phyloP scores from a whole-genome alignment of 768 basidiomycete species.

The Amylocystis lapponica region DNA sequence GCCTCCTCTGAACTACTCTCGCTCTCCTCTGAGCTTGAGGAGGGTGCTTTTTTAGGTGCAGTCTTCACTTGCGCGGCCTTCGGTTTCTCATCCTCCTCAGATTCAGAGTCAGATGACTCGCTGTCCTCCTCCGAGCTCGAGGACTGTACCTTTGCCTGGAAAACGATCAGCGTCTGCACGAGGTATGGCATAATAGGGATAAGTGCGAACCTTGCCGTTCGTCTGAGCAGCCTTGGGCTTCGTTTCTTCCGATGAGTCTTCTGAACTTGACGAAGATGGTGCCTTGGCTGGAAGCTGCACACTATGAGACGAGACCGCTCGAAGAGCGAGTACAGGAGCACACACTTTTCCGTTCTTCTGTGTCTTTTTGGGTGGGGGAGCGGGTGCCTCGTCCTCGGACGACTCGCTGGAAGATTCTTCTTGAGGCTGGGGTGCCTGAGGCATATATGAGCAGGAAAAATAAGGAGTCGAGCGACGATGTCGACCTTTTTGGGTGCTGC shows the following conservation, averaged over 20 bases:
- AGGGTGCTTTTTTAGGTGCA: slow-evolving; percentile 15
- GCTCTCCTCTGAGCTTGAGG: slow-evolving; percentile 16
- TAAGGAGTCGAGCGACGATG: neutral
- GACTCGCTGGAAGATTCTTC: slow-evolving; percentile 6
- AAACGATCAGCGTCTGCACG: neutral
- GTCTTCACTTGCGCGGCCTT: slow-evolving; percentile 31
- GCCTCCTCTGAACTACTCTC: slow-evolving; percentile 15
- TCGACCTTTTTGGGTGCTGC: slow-evolving; percentile 31
- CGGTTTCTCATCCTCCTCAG: slow-evolving; percentile 34
- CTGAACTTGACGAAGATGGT: slow-evolving; percentile 15
- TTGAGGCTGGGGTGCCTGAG: neutral
- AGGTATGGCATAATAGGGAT: neutral
- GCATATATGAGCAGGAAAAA: neutral
- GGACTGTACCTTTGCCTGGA: slow-evolving; percentile 2
- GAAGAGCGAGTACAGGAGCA: neutral
- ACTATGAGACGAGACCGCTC: neutral
- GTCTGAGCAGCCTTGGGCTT: slow-evolving; percentile 48
- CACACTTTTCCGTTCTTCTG: slow-evolving; percentile 18
- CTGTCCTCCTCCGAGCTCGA: slow-evolving; percentile 9
- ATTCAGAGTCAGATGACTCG: slow-evolving; percentile 15
- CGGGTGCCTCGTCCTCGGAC: slow-evolving; percentile 14
- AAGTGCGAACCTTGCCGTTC: slow-evolving; percentile 11
- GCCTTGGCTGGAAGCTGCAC: slow-evolving; percentile 7
- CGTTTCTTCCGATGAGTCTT: slow-evolving; percentile 39
- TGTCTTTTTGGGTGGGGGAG: slow-evolving; percentile 11